Conservation (phyloP, 106 monocot species). For the Alisma plantagoaquatica region DNA sequence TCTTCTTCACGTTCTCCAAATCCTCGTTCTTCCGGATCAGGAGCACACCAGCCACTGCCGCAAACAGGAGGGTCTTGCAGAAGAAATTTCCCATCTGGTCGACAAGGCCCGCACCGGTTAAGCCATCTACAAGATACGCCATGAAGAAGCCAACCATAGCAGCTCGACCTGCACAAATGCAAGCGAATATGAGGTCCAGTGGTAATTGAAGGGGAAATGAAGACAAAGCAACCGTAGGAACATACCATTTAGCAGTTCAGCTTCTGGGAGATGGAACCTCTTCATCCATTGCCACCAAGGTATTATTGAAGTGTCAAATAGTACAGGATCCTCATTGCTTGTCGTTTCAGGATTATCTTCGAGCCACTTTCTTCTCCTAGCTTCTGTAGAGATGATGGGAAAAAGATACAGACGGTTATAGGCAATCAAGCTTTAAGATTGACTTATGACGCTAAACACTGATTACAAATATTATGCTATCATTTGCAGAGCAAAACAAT, state of each 20-base stretch:
- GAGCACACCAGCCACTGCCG: conserved; percentile 49
- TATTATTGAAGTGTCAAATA: conserved; percentile 70
- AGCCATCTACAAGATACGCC: conserved; percentile 76
- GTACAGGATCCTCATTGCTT: conserved; percentile 37
- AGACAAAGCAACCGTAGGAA: neutral
- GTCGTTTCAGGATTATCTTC: conserved; percentile 70
- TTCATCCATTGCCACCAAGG: conserved; percentile 92
- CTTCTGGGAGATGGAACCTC: conserved; percentile 74
- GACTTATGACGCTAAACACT: neutral
- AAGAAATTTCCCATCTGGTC: conserved; percentile 87
- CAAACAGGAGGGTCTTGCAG: conserved; percentile 69
- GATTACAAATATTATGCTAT: too few relatives aligned
- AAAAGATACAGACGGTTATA: neutral
- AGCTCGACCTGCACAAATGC: conserved; percentile 48
- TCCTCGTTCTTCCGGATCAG: conserved; percentile 69
- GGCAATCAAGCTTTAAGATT: neutral
- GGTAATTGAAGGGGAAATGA: neutral
- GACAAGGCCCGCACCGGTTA: conserved; percentile 66
- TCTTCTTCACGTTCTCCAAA: conserved; percentile 58
- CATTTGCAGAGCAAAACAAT: neutral
- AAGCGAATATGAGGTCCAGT: neutral
- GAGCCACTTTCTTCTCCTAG: conserved; percentile 82
- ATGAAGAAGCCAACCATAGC: conserved; percentile 89
- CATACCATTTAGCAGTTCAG: conserved; percentile 75
- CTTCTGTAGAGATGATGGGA: conserved; percentile 40